These are phyloP conservation scores for Phaseolus lunatus DNA, from an alignment of 306 rosid genomes.

Conservation along the genomic window DNA sequence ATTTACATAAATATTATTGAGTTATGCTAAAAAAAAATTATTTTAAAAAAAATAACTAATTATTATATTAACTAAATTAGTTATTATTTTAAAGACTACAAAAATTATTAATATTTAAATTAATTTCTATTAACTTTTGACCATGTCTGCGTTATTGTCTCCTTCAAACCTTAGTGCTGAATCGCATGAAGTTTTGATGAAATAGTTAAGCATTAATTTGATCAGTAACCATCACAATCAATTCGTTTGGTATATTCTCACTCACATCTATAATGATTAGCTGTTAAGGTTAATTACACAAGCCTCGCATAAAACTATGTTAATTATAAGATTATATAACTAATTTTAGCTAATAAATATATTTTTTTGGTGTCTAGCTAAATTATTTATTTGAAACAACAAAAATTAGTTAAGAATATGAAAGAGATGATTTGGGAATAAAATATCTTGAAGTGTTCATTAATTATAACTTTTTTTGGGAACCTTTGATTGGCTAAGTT, in stretches of 20 bases:
- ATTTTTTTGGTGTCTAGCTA: not conserved
- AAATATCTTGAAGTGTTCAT: not conserved
- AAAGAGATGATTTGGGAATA: not conserved
- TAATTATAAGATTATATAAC: not conserved
- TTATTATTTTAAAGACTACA: too few species aligned
- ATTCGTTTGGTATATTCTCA: not conserved
- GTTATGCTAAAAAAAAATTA: too few species aligned
- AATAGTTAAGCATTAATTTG: conserved; percentile 19
- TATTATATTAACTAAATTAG: too few species aligned
- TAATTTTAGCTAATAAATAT: not conserved
- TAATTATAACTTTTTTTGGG: not conserved
- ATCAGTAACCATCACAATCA: not conserved
- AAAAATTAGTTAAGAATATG: not conserved
- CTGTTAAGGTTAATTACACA: not conserved
- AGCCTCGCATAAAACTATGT: not conserved
- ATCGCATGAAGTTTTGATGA: not conserved
- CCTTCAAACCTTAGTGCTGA: not conserved
- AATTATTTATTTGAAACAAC: not conserved
- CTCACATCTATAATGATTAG: not conserved
- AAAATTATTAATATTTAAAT: too few species aligned
- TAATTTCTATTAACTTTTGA: too few species aligned
- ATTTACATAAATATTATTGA: too few species aligned
- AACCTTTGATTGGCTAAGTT: not conserved
- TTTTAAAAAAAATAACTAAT: too few species aligned
- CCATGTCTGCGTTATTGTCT: not conserved